A percentile compares a stretch with the other conserved stretches of the same genome.
Evolutionary conservation across 768 basidiomycete genomes (phyloP).

Genomic region (Ephemerocybe angulata): DNA sequence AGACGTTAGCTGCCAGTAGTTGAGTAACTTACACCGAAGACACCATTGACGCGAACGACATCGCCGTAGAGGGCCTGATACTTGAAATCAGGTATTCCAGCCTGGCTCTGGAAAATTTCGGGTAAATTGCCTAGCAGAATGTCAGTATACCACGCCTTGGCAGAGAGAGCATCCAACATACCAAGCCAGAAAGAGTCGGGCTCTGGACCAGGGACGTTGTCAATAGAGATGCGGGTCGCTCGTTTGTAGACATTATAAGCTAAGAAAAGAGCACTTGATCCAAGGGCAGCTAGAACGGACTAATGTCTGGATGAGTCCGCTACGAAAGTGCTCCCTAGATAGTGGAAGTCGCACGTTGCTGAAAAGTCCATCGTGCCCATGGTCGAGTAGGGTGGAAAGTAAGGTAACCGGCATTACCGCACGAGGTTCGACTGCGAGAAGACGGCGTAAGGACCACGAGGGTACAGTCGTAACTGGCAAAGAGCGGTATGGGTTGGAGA

Average conservation of each 20-base stretch:
- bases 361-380: not conserved
- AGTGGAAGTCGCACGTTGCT: not conserved
- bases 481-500: not conserved
- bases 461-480: not conserved
- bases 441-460: not conserved
- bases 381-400: constrained; percentile 3
- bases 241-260: constrained; percentile 32
- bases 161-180: constrained; percentile 14
- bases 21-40: constrained; percentile 42
- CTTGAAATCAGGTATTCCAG: constrained; percentile 49
- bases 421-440: not conserved
- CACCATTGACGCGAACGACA: constrained; percentile 47
- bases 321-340: not conserved
- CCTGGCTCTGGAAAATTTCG: constrained; percentile 49
- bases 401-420: not conserved
- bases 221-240: constrained; percentile 36
- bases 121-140: constrained; percentile 43
- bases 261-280: constrained; percentile 15
- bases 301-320: constrained; percentile 1
- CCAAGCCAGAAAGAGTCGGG: constrained; percentile 49
- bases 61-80: constrained; percentile 49
- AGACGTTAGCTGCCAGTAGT: not conserved
- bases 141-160: not conserved
- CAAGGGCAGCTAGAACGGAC: constrained; percentile 12
- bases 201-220: constrained; percentile 46